These are phyloP conservation scores for Nemania sp. DNA, from an alignment of 2,329 filamentous ascomycete species.

Conservation along the genomic window DNA sequence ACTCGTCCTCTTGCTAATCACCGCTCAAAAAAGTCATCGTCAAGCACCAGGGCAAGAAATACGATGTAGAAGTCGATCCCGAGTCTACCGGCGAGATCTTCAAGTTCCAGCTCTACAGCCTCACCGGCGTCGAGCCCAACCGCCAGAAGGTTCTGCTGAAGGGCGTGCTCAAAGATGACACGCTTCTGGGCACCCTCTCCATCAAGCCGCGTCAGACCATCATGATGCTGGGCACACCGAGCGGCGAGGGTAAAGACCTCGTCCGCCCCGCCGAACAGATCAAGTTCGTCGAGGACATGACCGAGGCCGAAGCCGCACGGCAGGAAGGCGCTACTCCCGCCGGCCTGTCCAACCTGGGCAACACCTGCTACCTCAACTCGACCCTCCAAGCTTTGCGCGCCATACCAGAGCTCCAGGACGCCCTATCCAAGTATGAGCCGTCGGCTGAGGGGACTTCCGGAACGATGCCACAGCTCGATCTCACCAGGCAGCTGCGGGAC, in stretches of 20 bases:
- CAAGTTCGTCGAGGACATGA: conserved; percentile 97
- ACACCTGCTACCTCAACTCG: conserved; percentile 98
- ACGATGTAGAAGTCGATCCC: conserved; percentile 90
- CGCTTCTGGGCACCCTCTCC: conserved; percentile 79
- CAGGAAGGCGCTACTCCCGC: conserved; percentile 84
- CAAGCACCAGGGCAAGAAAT: conserved; percentile 93
- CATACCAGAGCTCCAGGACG: conserved; percentile 87
- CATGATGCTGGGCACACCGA: conserved; percentile 96
- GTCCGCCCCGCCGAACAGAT: conserved; percentile 78
- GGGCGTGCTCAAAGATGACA: conserved; percentile 93
- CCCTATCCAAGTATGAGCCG: conserved; percentile 64
- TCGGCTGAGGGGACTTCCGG: conserved; percentile 33
- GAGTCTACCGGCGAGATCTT: conserved; percentile 86
- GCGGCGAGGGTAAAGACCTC: conserved; percentile 63
- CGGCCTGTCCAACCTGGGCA: conserved; percentile 89
- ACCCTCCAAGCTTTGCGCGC: conserved; percentile 88
- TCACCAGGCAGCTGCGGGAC: conserved; percentile 77
- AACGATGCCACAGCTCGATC: conserved; percentile 63
- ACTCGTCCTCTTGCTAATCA: conserved; percentile 31
- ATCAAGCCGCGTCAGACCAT: conserved; percentile 85
- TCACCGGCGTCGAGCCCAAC: conserved; percentile 94
- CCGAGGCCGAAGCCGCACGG: conserved; percentile 84
- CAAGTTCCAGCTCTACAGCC: conserved; percentile 92
- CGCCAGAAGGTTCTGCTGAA: conserved; percentile 96
- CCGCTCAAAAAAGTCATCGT: conserved; percentile 69